Percentiles rank a stretch among this genome's conserved stretches.
Conservation (phyloP, 257 asterid genomes). For the Forsythia viridissima region DNA sequence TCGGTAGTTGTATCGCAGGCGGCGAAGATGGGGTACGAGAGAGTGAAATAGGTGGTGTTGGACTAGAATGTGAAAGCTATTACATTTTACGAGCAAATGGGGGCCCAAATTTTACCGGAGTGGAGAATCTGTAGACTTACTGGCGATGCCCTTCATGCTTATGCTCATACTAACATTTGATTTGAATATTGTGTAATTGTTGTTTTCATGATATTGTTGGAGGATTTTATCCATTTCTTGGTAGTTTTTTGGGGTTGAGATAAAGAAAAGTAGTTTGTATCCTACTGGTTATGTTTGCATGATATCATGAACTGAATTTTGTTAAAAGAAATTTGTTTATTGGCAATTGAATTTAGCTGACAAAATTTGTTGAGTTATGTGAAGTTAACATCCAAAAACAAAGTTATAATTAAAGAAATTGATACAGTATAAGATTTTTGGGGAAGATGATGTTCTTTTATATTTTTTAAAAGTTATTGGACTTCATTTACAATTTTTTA, state of each 20-base stretch:
- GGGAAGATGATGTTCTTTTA: no score
- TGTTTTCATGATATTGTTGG: neutral
- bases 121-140: slow-evolving; percentile 83
- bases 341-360: neutral
- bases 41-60: slow-evolving; percentile 93
- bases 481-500: no score
- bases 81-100: slow-evolving; percentile 76
- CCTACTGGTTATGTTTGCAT: neutral
- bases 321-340: neutral
- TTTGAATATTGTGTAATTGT: neutral
- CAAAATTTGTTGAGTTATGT: no score
- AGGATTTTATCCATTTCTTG: neutral
- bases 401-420: no score
- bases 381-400: no score
- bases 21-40: slow-evolving; percentile 81
- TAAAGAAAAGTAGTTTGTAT: neutral
- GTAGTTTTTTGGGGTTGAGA: neutral
- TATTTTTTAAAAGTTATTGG: no score
- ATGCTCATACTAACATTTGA: slow-evolving; percentile 46
- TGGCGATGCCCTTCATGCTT: slow-evolving; percentile 71
- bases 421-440: no score
- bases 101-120: slow-evolving; percentile 72
- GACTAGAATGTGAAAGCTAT: slow-evolving; percentile 82
- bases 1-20: slow-evolving; percentile 86
- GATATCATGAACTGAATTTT: neutral